Percentiles rank a stretch among this genome's conserved stretches.
phyloP scores from a whole-genome alignment of 2,329 filamentous ascomycete genomes.

The Aspergillus caelatus region DNA sequence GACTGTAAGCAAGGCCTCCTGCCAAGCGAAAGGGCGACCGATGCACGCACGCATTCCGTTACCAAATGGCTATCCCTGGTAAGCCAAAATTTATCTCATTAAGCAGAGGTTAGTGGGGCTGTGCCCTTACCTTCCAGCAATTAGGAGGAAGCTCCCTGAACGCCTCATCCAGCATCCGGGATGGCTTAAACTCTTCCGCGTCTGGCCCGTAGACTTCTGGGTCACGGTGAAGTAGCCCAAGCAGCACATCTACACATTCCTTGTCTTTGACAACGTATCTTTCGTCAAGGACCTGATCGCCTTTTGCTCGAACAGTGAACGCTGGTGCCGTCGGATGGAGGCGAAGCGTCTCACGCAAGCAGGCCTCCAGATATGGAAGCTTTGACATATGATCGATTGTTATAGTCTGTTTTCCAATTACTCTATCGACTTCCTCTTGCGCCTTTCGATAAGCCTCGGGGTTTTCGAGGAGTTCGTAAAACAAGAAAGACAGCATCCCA shows the following conservation, averaged over 20 bases:
- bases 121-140: constrained; percentile 64
- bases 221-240: too few species aligned
- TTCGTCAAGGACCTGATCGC: constrained; percentile 39
- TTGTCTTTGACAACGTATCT: too few species aligned
- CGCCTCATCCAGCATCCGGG: constrained; percentile 70
- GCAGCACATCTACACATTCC: too few species aligned
- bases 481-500: too few species aligned
- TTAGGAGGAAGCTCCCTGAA: constrained; percentile 63
- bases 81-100: too few species aligned
- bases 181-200: constrained; percentile 67
- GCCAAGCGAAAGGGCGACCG: constrained; percentile 73
- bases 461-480: too few species aligned
- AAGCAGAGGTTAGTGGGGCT: too few species aligned
- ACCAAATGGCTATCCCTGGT: constrained; percentile 72
- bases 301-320: constrained; percentile 13
- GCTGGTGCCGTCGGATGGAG: constrained; percentile 57
- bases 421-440: too few species aligned
- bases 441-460: too few species aligned
- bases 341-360: constrained; percentile 66
- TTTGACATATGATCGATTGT: too few species aligned
- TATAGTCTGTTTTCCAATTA: too few species aligned
- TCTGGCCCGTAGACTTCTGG: constrained; percentile 67
- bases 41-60: constrained; percentile 73
- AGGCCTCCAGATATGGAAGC: constrained; percentile 42
- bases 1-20: constrained; percentile 59